Percentiles rank a stretch among this genome's conserved stretches.
These are phyloP conservation scores for Takashimella tepidaria DNA, from an alignment of 1,284 basidiomycete species.

Conservation along the genomic window DNA sequence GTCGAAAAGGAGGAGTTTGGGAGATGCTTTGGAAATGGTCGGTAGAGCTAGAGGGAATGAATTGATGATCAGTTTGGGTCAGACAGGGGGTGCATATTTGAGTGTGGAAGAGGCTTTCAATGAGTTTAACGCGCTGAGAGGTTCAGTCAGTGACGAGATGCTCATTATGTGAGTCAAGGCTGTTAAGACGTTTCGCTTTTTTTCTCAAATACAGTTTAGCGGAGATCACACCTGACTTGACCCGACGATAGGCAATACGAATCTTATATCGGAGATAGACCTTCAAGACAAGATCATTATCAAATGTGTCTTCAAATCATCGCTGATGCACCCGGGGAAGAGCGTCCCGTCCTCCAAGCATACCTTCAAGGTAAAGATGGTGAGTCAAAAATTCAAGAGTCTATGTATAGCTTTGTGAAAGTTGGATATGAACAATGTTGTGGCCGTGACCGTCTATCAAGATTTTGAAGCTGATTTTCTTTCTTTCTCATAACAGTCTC, in stretches of 20 bases:
- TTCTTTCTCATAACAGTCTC: slow-evolving; percentile 15
- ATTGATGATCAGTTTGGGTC: slow-evolving; percentile 26
- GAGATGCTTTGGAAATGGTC: slow-evolving; percentile 28
- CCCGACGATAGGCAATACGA: slow-evolving; percentile 38
- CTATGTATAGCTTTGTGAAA: no score
- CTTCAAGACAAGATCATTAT: slow-evolving; percentile 35
- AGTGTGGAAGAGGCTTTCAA: slow-evolving; percentile 39
- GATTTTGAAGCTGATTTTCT: no score
- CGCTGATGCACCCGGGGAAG: slow-evolving; percentile 35
- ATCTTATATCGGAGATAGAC: slow-evolving; percentile 15
- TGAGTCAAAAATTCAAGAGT: not conserved
- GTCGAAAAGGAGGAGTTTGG: slow-evolving; percentile 3
- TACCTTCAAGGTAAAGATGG: slow-evolving; percentile 27
- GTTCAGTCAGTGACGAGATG: slow-evolving; percentile 38
- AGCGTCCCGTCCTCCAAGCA: slow-evolving; percentile 31
- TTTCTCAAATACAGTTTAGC: no score
- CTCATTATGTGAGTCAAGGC: slow-evolving; percentile 29
- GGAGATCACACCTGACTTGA: not conserved
- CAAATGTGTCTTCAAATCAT: slow-evolving; percentile 35
- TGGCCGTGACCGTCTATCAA: no score
- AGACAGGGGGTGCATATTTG: slow-evolving; percentile 25
- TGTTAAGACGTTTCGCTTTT: no score
- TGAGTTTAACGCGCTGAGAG: slow-evolving; percentile 32
- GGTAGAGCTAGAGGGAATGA: slow-evolving; percentile 23
- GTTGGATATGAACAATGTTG: no score